These are phyloP conservation scores for Apiospora rasikravindrae DNA, from an alignment of 2,329 filamentous ascomycete genomes.

Conservation along the genomic window DNA sequence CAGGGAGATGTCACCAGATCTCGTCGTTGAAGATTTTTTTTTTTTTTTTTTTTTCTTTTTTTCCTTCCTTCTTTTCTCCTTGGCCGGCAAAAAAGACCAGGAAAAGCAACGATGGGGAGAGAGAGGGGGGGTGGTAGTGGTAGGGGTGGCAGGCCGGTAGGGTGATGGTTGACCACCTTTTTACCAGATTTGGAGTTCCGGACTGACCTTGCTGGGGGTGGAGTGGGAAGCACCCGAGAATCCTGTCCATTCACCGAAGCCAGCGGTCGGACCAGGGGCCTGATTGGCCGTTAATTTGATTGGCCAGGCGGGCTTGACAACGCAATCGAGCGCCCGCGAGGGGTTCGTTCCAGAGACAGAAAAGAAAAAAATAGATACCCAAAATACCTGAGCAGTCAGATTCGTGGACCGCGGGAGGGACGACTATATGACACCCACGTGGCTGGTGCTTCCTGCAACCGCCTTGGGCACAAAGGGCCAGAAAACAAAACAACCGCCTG, in stretches of 20 bases:
- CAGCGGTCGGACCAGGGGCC: not conserved
- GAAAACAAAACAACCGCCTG: conserved; percentile 5
- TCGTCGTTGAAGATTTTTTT: conserved; percentile 8
- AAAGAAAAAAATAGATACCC: conserved; percentile 8
- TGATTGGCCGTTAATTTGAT: conserved; percentile 10
- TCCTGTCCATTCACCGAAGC: conserved; percentile 14
- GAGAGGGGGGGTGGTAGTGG: not conserved
- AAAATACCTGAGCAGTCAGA: conserved; percentile 9
- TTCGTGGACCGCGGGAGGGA: not conserved
- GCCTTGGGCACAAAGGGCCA: conserved; percentile 15
- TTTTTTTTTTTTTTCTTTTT: not conserved
- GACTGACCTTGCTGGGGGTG: conserved; percentile 13
- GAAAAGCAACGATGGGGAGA: conserved; percentile 9
- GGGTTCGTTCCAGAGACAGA: conserved; percentile 8
- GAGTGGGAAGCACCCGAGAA: conserved; percentile 14
- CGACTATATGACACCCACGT: conserved; percentile 16
- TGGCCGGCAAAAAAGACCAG: conserved; percentile 1
- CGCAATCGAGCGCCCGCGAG: conserved; percentile 6
- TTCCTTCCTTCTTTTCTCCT: not conserved
- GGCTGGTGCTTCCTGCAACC: conserved; percentile 12
- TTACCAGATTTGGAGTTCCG: conserved; percentile 6
- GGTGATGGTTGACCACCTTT: conserved; percentile 10
- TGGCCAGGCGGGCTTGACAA: conserved; percentile 9
- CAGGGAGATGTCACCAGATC: conserved; percentile 14
- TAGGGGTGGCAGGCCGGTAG: not conserved